Evolutionary conservation across 2,329 filamentous ascomycete species (phyloP).

Genomic region (Fusarium protoensiforme): DNA sequence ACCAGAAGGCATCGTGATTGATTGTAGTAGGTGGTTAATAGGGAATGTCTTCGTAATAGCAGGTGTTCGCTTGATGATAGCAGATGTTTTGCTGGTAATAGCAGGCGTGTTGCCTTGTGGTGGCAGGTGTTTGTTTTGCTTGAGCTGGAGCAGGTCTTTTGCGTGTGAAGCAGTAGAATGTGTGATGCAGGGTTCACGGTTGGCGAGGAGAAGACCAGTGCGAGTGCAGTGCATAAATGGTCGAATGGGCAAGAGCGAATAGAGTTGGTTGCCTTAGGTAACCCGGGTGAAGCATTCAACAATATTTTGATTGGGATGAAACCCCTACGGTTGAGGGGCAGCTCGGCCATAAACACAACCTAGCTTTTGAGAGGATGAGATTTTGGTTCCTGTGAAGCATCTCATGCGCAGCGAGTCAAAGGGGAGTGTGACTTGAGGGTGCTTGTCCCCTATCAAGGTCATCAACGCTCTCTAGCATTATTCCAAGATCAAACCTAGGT

Average conservation of each 20-base stretch:
- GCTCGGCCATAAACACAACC: not conserved
- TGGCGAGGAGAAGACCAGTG: not conserved
- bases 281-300: not conserved
- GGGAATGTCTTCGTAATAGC: not conserved
- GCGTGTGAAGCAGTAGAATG: not conserved
- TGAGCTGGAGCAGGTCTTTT: not conserved
- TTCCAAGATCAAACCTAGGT: too few species aligned
- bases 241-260: not conserved
- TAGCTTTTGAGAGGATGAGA: not conserved
- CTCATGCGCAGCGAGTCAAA: not conserved
- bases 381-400: not conserved
- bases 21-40: not conserved
- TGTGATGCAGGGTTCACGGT: not conserved
- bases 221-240: not conserved
- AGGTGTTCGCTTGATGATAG: not conserved
- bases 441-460: not conserved
- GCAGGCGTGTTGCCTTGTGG: not conserved
- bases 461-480: too few species aligned
- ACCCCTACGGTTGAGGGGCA: not conserved
- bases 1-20: conserved; percentile 27
- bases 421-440: not conserved
- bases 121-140: not conserved
- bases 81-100: not conserved
- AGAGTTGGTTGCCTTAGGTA: not conserved
- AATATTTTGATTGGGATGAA: not conserved